Evolutionary conservation across 192 early-diverging fungal species (phyloP), one percentile per base, ranked within the genome.

Genomic region (Dispira simplex): DNA sequence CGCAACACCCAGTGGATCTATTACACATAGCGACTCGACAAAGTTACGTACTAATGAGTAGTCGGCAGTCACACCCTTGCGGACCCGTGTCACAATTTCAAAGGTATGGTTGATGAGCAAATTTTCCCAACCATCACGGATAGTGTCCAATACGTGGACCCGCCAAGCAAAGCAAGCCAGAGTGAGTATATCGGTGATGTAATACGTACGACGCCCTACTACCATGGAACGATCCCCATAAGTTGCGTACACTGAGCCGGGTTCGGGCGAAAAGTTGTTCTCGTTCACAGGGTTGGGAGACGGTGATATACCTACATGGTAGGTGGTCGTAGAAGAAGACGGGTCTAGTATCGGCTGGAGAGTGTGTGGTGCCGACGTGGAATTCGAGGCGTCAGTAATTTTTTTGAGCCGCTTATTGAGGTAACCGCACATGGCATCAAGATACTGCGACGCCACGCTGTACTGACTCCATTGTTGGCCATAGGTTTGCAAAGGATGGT

Each of bases 321-420:
- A 20, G 16, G 16, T 18, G 8, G 49, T 51, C 49, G 49, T 18
- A 23, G n/a, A 18, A 4, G 49, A 39, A 39, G 32, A 1, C 32
- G 32, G 32, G 32, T 39, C 32, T 39, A 39, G 32, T 39, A 20
- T 51, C 23, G n/a, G 8, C 49, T 51, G 49, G 49, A 18, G 16
- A 51, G 23, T 51, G 16, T 51, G 48, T 4, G 48, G 16, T 16
- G 48, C 1, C 18, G 21, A 51, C 9, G 48, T 51, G 9, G 16
- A 51, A 51, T 51, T 16, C 3, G 18, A 23, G 3, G 21, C 48
- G 9, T 16, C 18, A 20, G 54, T 26, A 8, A 25, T 20, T 13
- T 25, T 60, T 44, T 44, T 10, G 12, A 60, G 58, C 58, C 21
- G 58, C 44, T 60, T 60, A 44, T 60, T 60, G 18, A 60, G 27